A percentile compares a stretch with the other conserved stretches of the same genome.
Conservation (phyloP, 768 basidiomycete genomes). For the Pleurotus tuber-regium region DNA sequence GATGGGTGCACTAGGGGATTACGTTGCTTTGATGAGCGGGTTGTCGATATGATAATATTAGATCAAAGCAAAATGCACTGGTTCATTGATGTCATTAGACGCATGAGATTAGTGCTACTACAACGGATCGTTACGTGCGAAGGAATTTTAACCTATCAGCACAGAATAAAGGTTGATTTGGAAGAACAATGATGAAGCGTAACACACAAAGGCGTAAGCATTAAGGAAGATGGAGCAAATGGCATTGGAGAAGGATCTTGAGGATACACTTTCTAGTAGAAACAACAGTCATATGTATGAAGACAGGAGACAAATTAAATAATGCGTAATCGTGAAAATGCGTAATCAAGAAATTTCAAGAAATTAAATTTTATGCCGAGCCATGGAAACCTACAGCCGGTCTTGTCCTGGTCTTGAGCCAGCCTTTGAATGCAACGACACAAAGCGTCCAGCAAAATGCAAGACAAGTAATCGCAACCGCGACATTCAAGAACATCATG, state of each 20-base stretch:
- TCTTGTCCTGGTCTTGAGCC: slow-evolving; percentile 49
- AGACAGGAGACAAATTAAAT: background rate
- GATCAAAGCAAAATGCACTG: too few relatives aligned
- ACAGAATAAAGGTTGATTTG: too few relatives aligned
- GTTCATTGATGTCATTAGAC: too few relatives aligned
- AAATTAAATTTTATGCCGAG: too few relatives aligned
- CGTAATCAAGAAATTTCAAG: too few relatives aligned
- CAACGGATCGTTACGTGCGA: too few relatives aligned
- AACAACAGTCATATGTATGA: background rate
- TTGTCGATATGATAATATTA: slow-evolving; percentile 22
- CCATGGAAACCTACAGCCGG: too few relatives aligned
- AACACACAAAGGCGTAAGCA: slow-evolving; percentile 21
- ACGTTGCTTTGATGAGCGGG: slow-evolving; percentile 33
- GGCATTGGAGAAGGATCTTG: background rate
- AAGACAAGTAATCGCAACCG: slow-evolving; percentile 83
- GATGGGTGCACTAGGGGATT: slow-evolving; percentile 78
- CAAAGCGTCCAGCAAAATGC: slow-evolving; percentile 82
- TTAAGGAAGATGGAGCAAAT: background rate
- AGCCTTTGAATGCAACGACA: slow-evolving; percentile 81
- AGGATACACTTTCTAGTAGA: background rate
- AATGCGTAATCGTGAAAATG: background rate
- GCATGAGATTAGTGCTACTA: too few relatives aligned
- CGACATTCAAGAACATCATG: slow-evolving; percentile 87
- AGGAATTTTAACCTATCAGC: too few relatives aligned
- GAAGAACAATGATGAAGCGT: background rate